Conservation (phyloP, 306 rosid species). For the Hippophae tibetana region DNA sequence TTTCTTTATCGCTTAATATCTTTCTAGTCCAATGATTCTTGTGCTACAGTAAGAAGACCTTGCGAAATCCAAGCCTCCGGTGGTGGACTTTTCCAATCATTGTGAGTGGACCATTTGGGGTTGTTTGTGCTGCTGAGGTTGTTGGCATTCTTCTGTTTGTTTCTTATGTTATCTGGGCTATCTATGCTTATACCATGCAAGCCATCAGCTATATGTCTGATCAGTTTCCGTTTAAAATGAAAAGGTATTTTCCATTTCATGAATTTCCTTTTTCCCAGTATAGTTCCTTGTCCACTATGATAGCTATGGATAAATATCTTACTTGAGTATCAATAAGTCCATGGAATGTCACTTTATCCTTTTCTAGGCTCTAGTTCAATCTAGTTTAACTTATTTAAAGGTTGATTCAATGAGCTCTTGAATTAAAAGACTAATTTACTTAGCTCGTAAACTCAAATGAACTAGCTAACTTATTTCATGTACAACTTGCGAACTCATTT, state of each 20-base stretch:
- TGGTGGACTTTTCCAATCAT: constrained; percentile 85
- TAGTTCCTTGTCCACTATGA: no score
- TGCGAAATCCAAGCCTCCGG: constrained; percentile 43
- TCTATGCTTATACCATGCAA: constrained; percentile 35
- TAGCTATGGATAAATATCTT: no score
- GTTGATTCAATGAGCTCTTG: no score
- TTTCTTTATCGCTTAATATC: background rate
- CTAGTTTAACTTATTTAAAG: no score
- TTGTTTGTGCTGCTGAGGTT: constrained; percentile 74
- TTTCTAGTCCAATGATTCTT: background rate
- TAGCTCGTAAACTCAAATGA: no score
- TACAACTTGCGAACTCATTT: no score
- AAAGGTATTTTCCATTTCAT: constrained; percentile 33
- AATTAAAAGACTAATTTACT: no score
- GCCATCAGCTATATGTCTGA: constrained; percentile 19
- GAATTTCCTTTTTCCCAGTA: background rate
- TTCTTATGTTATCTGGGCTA: constrained; percentile 58
- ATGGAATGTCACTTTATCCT: no score
- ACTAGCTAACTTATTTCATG: no score
- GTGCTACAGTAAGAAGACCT: constrained; percentile 40
- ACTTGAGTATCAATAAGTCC: no score
- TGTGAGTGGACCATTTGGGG: constrained; percentile 80
- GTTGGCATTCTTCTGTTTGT: constrained; percentile 60
- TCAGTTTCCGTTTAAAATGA: constrained; percentile 14
- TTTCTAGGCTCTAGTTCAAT: no score